These are phyloP conservation scores for Ramalina intermedia DNA, from an alignment of 495 filamentous ascomycete genomes.

Conservation along the genomic window DNA sequence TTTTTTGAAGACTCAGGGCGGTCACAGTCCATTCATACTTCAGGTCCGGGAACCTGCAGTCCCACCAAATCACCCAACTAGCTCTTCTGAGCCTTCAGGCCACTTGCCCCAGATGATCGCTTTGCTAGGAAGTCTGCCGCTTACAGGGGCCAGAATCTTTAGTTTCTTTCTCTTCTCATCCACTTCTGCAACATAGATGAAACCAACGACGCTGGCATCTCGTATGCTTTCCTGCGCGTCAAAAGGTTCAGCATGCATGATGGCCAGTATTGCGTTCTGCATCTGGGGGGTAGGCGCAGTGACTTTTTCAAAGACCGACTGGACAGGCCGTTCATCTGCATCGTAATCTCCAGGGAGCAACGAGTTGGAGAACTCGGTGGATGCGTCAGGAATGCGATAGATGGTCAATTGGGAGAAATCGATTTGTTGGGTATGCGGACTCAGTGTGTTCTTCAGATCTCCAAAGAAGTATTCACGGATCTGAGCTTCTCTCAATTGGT, in stretches of 20 bases:
- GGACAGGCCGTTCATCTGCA: constrained; percentile 23
- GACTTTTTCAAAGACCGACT: constrained; percentile 40
- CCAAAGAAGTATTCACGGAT: constrained; percentile 95
- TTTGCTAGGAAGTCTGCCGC: constrained; percentile 58
- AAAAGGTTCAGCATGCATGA: constrained; percentile 54
- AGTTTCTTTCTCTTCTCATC: constrained; percentile 73
- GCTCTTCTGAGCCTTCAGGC: constrained; percentile 35
- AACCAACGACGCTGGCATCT: constrained; percentile 79
- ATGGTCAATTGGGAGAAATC: constrained; percentile 59
- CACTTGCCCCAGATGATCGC: constrained; percentile 56
- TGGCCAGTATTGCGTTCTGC: constrained; percentile 58
- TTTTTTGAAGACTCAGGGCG: too few relatives aligned
- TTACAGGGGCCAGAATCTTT: constrained; percentile 67
- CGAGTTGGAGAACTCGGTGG: constrained; percentile 21
- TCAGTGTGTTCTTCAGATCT: constrained; percentile 56
- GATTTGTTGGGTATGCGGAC: constrained; percentile 68
- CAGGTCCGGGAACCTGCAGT: too few relatives aligned
- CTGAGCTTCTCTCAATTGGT: constrained; percentile 50
- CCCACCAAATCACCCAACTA: constrained; percentile 26
- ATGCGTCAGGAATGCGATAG: constrained; percentile 42
- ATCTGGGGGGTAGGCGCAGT: constrained; percentile 41
- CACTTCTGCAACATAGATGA: constrained; percentile 80
- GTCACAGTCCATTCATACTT: too few relatives aligned
- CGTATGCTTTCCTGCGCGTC: constrained; percentile 59
- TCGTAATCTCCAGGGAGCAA: constrained; percentile 33